These are phyloP conservation scores for Botrytis medusae DNA, from an alignment of 2,329 filamentous ascomycete species.

Conservation along the genomic window DNA sequence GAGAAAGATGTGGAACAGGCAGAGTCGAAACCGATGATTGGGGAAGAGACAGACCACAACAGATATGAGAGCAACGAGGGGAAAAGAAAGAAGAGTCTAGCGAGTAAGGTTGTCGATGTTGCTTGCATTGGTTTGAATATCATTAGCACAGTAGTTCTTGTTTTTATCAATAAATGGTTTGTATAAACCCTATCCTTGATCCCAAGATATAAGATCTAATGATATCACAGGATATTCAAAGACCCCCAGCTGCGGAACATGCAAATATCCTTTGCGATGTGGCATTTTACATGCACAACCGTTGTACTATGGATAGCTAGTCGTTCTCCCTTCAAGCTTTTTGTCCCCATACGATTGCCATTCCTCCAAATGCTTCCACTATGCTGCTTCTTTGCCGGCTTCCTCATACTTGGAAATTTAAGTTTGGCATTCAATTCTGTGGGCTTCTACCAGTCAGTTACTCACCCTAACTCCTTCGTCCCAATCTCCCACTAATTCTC, in stretches of 20 bases:
- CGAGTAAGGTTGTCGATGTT: constrained; percentile 31
- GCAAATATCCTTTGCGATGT: constrained; percentile 49
- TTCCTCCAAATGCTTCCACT: constrained; percentile 47
- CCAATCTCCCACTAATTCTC: not conserved
- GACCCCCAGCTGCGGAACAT: constrained; percentile 46
- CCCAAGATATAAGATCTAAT: constrained; percentile 3
- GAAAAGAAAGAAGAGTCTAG: constrained; percentile 21
- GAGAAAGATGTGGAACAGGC: constrained; percentile 36
- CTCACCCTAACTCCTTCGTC: not conserved
- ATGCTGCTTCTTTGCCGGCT: constrained; percentile 48
- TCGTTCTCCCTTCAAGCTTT: constrained; percentile 45
- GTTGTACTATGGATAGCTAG: constrained; percentile 46
- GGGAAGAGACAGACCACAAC: constrained; percentile 16
- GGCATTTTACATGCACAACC: constrained; percentile 48
- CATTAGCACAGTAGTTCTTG: constrained; percentile 44
- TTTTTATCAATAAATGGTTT: constrained; percentile 49
- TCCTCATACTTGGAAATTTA: constrained; percentile 48
- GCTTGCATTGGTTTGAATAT: constrained; percentile 46
- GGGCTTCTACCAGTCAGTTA: constrained; percentile 46
- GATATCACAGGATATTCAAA: constrained; percentile 43
- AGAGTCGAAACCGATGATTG: constrained; percentile 26
- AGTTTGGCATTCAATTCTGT: constrained; percentile 48
- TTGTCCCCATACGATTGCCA: constrained; percentile 46
- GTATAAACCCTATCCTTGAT: not conserved
- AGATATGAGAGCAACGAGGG: constrained; percentile 22